Evolutionary conservation across 169 alveolate species (phyloP), one percentile per base, ranked within the genome.

Genomic region (Ichthyophthirius multifiliis): DNA sequence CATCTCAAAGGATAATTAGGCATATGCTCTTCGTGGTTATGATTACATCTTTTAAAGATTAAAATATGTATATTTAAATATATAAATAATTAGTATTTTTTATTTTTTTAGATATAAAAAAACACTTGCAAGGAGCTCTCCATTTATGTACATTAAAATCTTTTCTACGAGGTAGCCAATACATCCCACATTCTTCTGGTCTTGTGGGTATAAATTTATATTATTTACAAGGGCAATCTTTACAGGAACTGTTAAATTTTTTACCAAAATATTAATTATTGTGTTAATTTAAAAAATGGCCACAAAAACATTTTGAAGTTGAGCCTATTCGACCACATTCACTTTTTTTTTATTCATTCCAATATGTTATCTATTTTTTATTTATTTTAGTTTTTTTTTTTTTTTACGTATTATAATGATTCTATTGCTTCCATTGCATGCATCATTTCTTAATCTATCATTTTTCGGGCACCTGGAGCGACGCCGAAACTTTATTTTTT

Each of bases 171-270:
- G 94, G 92, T 64, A 93, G 74, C 90, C 93, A 89, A 82, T 87
- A 89, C 85, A 83, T 89, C 31, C 95, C 95, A 63, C 90, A 78
- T 79, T 93, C 95, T 80, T 93, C 97, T 31, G 97, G 97, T 55
- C 94, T 83, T 39, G 92, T 83, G 0, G 95, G 95, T 15, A 93
- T 86, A 84, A 90, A 90, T 62, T 82, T 76, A 73, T 83, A 90
- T 30, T 64, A 86, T 83, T 87, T 89, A 44, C 97, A 93, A 23
- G 83, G 83, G 48, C 97, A 93, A 35, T 89, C 80, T n/a, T 85
- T 84, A 55, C 97, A 93, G 35, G 84, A 76, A 65, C 91, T 84
- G 44, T 85, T 82, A 32, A 79, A 83, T 64, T 85, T 89, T 82
- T 93, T 93, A 6, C 71, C 75, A 39, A 73, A 71, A n/a, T 39